Evolutionary conservation across 164 flowering plant species (phyloP).

Genomic region (Saururus chinensis): DNA sequence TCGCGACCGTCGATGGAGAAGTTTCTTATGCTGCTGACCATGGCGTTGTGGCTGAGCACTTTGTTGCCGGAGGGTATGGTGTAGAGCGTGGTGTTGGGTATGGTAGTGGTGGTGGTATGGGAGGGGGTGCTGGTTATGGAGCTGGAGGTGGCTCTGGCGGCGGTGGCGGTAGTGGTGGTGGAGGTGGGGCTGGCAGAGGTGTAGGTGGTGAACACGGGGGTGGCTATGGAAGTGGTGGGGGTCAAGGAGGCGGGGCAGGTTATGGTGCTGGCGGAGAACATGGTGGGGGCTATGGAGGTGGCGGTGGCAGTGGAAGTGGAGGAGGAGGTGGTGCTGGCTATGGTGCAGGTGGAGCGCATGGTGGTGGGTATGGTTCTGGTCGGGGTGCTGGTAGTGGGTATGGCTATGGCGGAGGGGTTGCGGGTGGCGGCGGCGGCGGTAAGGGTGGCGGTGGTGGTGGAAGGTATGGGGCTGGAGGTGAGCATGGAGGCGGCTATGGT

Average conservation of each 20-base stretch:
- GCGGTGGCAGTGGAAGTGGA: constrained; percentile 8
- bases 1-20: constrained; percentile 17
- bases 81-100: constrained; percentile 12
- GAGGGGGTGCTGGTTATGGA: constrained; percentile 11
- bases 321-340: constrained; percentile 3
- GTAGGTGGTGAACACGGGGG: constrained; percentile 7
- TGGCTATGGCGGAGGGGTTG: constrained; percentile 18
- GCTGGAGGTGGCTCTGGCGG: constrained; percentile 1
- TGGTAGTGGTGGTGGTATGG: constrained; percentile 7
- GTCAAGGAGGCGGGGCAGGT: no score
- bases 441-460: constrained; percentile 10
- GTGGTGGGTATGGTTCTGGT: constrained; percentile 4
- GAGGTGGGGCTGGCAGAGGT: constrained; percentile 13
- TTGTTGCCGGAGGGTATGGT: constrained; percentile 9
- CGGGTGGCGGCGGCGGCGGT: constrained; percentile 19
- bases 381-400: constrained; percentile 3
- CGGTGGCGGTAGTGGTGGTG: constrained; percentile 21
- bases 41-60: constrained; percentile 6
- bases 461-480: constrained; percentile 13
- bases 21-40: no score
- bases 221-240: constrained; percentile 10
- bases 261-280: constrained; percentile 3
- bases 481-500: constrained; percentile 12
- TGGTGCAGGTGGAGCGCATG: constrained; percentile 1
- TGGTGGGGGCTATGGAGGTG: constrained; percentile 17